Percentiles rank a stretch among this genome's conserved stretches.
These are phyloP conservation scores for Phytophthora crassamura DNA, from an alignment of 352 stramenopile species.

Conservation along the genomic window DNA sequence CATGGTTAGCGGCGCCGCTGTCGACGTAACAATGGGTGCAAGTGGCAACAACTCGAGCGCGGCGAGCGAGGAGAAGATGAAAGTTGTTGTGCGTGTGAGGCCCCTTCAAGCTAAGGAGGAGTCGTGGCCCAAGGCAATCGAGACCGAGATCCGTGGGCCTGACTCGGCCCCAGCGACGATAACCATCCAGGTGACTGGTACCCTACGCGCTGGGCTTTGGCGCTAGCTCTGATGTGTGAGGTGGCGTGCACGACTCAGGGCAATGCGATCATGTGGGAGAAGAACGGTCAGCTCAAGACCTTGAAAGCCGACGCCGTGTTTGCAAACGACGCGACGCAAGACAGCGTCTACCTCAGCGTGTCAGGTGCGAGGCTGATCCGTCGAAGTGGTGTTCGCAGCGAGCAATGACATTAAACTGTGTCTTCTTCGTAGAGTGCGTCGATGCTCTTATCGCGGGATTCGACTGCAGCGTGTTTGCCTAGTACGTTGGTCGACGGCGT, in stretches of 20 bases:
- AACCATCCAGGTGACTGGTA: conserved; percentile 39
- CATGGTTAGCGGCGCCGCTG: too few species aligned
- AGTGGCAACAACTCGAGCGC: conserved; percentile 3
- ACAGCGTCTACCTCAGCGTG: conserved; percentile 59
- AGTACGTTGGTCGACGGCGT: conserved; percentile 39
- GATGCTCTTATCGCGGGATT: conserved; percentile 66
- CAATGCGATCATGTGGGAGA: conserved; percentile 66
- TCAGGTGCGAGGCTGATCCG: conserved; percentile 39
- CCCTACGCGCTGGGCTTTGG: background rate
- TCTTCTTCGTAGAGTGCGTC: conserved; percentile 52
- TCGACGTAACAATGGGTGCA: too few species aligned
- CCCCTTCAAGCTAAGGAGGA: conserved; percentile 61
- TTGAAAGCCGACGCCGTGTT: conserved; percentile 66
- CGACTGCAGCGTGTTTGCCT: conserved; percentile 78
- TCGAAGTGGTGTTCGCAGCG: background rate
- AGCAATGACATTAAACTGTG: background rate
- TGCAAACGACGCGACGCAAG: conserved; percentile 39
- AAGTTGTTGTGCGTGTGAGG: conserved; percentile 67
- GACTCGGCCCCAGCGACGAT: conserved; percentile 29
- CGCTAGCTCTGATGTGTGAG: background rate
- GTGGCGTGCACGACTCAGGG: conserved; percentile 26
- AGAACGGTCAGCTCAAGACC: conserved; percentile 69
- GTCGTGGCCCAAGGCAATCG: conserved; percentile 32
- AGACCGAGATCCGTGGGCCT: background rate
- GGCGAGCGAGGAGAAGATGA: conserved; percentile 55